These are phyloP conservation scores for Takashimella koratensis DNA, from an alignment of 1,284 basidiomycete genomes.

Conservation along the genomic window DNA sequence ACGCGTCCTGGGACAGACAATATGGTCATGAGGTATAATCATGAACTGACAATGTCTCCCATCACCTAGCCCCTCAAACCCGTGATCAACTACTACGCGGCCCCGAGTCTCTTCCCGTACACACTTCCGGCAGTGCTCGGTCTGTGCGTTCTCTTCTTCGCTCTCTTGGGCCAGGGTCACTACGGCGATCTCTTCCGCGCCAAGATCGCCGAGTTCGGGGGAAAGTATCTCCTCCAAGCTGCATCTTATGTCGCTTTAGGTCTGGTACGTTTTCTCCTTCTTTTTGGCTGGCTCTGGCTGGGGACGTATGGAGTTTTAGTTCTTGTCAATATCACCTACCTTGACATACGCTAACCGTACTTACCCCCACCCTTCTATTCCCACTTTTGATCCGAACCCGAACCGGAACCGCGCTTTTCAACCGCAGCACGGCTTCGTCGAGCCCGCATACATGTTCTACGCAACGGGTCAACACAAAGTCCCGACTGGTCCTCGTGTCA, in stretches of 20 bases:
- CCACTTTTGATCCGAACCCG: too few species aligned
- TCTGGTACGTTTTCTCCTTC: conserved; percentile 24
- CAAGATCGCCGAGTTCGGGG: conserved; percentile 8
- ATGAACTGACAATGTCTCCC: too few species aligned
- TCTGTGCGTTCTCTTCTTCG: conserved; percentile 20
- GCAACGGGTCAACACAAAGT: conserved; percentile 10
- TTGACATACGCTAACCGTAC: too few species aligned
- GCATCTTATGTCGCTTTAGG: conserved; percentile 17
- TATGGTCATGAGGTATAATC: too few species aligned
- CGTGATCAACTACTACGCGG: conserved; percentile 27
- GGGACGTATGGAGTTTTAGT: too few species aligned
- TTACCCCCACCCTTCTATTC: too few species aligned
- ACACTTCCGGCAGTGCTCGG: conserved; percentile 14
- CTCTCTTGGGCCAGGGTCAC: conserved; percentile 16
- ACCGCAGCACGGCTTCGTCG: conserved; percentile 16
- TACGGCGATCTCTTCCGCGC: conserved; percentile 21
- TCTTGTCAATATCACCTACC: too few species aligned
- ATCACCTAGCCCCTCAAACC: conserved; percentile 18
- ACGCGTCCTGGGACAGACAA: too few species aligned
- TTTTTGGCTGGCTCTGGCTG: too few species aligned
- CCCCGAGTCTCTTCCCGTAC: conserved; percentile 25
- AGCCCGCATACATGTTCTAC: conserved; percentile 16
- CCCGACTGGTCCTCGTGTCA: conserved; percentile 12
- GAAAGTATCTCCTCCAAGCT: conserved; percentile 17
- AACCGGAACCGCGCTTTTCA: too few species aligned